Conservation (phyloP, 495 filamentous ascomycete genomes). For the Penicillium manginii region DNA sequence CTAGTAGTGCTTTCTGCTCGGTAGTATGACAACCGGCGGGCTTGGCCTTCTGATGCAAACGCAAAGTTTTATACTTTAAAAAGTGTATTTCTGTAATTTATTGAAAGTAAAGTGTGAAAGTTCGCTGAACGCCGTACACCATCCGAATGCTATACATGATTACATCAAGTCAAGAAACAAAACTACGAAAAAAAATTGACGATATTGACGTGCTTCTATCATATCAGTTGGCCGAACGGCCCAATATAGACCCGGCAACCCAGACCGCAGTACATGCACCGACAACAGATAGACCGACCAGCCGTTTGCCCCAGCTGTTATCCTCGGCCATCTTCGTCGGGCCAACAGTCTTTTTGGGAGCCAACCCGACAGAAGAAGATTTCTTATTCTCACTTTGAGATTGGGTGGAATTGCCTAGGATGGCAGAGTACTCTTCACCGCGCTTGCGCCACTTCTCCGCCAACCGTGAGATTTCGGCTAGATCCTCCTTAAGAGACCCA, state of each 20-base stretch:
- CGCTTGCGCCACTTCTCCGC: constrained; percentile 51
- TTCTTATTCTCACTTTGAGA: constrained; percentile 26
- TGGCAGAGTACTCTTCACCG: constrained; percentile 37
- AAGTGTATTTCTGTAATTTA: background rate
- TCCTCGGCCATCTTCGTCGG: constrained; percentile 69
- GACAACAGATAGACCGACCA: constrained; percentile 65
- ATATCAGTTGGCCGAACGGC: constrained; percentile 29
- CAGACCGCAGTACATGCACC: constrained; percentile 70
- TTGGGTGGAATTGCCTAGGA: constrained; percentile 40
- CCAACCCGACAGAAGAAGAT: constrained; percentile 28
- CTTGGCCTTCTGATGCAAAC: too few species aligned
- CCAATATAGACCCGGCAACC: constrained; percentile 59
- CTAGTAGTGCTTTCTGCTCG: background rate
- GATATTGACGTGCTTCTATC: background rate
- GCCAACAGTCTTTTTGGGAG: constrained; percentile 42
- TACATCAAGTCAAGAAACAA: background rate
- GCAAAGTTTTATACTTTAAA: too few species aligned
- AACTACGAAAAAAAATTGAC: background rate
- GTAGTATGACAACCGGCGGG: background rate
- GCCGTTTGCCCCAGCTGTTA: constrained; percentile 70
- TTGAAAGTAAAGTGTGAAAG: background rate
- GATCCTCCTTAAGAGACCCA: constrained; percentile 70
- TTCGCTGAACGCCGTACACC: constrained; percentile 2
- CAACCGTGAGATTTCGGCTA: constrained; percentile 67
- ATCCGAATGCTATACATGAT: constrained; percentile 4